Percentiles rank a stretch among this genome's conserved stretches.
Evolutionary conservation across 2,329 filamentous ascomycete species (phyloP).

Genomic region (Epichloe hybrida): DNA sequence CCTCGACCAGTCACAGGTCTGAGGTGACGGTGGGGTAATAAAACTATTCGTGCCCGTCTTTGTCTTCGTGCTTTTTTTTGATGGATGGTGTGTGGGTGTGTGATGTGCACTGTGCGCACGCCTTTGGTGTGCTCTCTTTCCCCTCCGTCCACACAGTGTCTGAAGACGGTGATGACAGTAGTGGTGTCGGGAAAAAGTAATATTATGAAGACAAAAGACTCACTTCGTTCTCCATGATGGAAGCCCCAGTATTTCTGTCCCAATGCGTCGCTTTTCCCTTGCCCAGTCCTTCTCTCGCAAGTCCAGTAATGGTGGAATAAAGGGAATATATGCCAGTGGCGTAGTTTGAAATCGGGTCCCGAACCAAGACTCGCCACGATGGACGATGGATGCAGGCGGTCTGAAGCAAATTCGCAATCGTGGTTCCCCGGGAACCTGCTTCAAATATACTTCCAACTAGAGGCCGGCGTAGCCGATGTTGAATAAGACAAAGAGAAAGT

Average conservation of each 20-base stretch:
- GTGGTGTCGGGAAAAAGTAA: not conserved
- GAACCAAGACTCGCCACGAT: not conserved
- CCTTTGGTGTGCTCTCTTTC: not conserved
- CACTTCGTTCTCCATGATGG: slow-evolving; percentile 12
- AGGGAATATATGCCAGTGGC: too few species aligned
- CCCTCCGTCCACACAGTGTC: not conserved
- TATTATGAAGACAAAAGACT: slow-evolving; percentile 1
- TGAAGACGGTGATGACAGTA: not conserved
- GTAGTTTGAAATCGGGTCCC: not conserved
- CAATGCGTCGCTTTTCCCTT: not conserved
- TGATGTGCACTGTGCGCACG: not conserved
- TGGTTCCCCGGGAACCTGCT: not conserved
- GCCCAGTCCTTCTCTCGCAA: not conserved
- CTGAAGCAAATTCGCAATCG: not conserved
- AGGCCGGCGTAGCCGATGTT: not conserved
- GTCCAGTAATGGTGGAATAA: not conserved
- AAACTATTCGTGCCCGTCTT: slow-evolving; percentile 6
- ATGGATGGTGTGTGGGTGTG: not conserved
- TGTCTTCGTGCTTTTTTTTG: not conserved
- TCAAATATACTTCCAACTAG: not conserved
- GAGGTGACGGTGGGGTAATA: slow-evolving; percentile 7
- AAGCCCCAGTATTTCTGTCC: not conserved
- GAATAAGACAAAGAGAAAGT: not conserved
- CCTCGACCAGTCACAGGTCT: slow-evolving; percentile 4
- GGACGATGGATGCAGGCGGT: not conserved